Evolutionary conservation across 116 monocot species (phyloP).

Genomic region (Dioscorea cayenensis): DNA sequence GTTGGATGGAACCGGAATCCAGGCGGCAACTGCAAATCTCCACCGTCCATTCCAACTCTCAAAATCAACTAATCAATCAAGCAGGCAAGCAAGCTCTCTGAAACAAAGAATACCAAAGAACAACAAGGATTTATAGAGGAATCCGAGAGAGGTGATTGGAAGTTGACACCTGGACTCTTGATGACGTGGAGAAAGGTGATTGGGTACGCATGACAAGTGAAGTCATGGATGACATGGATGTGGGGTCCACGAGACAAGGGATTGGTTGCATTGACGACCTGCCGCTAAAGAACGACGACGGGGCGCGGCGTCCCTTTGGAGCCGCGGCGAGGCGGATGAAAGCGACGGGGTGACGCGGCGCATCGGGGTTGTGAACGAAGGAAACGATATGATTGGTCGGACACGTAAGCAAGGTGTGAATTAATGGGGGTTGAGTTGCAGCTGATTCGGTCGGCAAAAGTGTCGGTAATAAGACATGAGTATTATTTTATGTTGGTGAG

Average conservation of each 20-base stretch:
- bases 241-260: background rate
- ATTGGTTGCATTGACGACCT: background rate
- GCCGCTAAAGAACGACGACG: background rate
- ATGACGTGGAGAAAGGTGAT: background rate
- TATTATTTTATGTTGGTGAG: too few species aligned
- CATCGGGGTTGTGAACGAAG: background rate
- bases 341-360: background rate
- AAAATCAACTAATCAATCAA: background rate
- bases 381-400: background rate
- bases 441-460: too few species aligned
- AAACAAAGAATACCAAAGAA: background rate
- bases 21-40: slow-evolving; percentile 31
- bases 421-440: too few species aligned
- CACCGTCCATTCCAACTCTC: slow-evolving; percentile 32
- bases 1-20: slow-evolving; percentile 69
- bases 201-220: background rate
- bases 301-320: background rate
- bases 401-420: background rate
- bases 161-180: background rate
- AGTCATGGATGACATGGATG: too few species aligned
- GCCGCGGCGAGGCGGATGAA: slow-evolving; percentile 3
- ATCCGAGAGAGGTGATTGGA: background rate
- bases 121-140: background rate
- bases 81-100: background rate
- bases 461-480: too few species aligned